Evolutionary conservation across 495 filamentous ascomycete species (phyloP), one percentile per base, ranked within the genome.

Genomic region (Lasiosphaeria ovina): DNA sequence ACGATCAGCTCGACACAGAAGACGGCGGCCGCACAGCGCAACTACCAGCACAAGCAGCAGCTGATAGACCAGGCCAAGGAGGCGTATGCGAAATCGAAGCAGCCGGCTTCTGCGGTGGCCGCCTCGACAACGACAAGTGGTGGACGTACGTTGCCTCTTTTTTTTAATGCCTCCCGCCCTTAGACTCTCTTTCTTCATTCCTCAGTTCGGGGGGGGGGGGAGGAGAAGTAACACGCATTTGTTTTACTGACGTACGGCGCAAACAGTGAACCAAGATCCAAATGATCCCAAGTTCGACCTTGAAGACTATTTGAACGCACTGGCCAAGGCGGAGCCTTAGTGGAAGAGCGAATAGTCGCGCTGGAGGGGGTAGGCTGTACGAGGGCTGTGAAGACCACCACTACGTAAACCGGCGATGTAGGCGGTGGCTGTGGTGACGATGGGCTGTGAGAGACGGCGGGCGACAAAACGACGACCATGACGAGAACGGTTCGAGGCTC

Each of bases 61-160:
- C 79, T 98, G 77, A 97, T 98, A 79, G 77, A 86, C 65, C 79
- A 97, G 79, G 94, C 94, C 61, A 97, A 94, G 84, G 86, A 86
- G 52, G 92, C 91, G 74, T 99, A 87, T 79, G 81, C 81, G 68
- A 93, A 90, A 83, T 80, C 79, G 71, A 92, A 92, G 83, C 85
- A 85, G 80, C 88, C 83, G 60, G 74, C 58, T 35, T 32, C 79
- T 63, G 80, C 85, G 56, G 11, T n/a, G 4, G 69, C 81, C 14
- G 34, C 74, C 12, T 51, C 73, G 65, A 75, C 83, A 66, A 7
- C 40, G n/a, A 74, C 80, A 62, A 79, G 79, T 45, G 83, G 79
- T 64, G 69, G 88, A 85, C 70, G 88, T 85, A 63, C 66, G 66
- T 67, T 56, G 44, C 16, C 16, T 47, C 33, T 48, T 51, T 56